phyloP scores from a whole-genome alignment of 257 asterid species.

The Fraxinus cuspidata region DNA sequence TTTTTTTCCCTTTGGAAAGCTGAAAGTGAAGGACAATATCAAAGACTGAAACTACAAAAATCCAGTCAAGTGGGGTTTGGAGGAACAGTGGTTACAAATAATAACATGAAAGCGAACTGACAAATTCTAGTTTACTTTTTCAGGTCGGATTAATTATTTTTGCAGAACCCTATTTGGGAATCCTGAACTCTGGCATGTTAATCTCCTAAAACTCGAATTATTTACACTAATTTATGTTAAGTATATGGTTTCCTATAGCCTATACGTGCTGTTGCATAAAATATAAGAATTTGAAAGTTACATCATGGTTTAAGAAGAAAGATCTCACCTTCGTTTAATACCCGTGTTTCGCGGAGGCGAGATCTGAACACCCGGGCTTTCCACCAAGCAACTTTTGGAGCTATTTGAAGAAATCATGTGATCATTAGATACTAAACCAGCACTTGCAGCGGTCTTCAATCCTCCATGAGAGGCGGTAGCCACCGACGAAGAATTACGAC shows the following conservation, averaged over 20 bases:
- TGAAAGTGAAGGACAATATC: slow-evolving; percentile 30
- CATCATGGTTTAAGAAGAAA: slow-evolving; percentile 12
- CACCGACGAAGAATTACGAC: slow-evolving; percentile 30
- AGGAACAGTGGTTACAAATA: slow-evolving; percentile 5
- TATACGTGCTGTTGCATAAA: slow-evolving; percentile 30
- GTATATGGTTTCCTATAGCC: slow-evolving; percentile 8
- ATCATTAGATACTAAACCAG: slow-evolving; percentile 28
- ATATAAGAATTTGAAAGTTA: slow-evolving; percentile 13
- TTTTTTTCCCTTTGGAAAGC: slow-evolving; percentile 23
- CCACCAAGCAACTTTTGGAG: slow-evolving; percentile 53
- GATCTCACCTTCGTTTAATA: slow-evolving; percentile 78
- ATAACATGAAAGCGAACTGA: slow-evolving; percentile 31
- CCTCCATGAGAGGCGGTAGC: slow-evolving; percentile 27
- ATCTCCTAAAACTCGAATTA: neutral
- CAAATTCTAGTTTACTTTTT: neutral
- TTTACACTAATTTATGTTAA: neutral
- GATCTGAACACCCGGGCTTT: slow-evolving; percentile 66
- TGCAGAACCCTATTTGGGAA: slow-evolving; percentile 31
- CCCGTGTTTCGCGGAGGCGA: slow-evolving; percentile 95
- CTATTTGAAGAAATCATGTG: slow-evolving; percentile 28
- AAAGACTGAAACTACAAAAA: slow-evolving; percentile 24
- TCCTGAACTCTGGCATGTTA: slow-evolving; percentile 26
- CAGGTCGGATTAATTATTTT: neutral
- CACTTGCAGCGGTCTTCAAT: slow-evolving; percentile 18
- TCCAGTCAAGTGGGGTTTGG: slow-evolving; percentile 19